Base-by-base conservation (phyloP, 345 rosid genomes). In the Ceriops zippeliana region DNA sequence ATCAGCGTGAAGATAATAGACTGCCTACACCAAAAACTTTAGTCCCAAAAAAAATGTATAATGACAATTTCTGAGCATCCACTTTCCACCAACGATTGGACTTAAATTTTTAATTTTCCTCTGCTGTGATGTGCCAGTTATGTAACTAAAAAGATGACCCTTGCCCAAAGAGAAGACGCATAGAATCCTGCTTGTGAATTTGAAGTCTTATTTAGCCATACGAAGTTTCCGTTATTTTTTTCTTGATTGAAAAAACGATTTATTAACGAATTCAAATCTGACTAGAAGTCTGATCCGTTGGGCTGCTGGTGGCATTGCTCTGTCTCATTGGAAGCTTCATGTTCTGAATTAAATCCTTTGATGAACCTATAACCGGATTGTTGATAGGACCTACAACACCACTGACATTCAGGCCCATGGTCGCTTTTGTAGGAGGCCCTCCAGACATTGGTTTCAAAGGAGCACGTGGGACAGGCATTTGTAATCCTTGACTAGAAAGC, bases 401-500 rank as follows among this genome's bases (percentile, higher is more conserved):
- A 56, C 58, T 26, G 58, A 60, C 66, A 73, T 76, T 66, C 5
- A 35, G 21, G 63, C 80, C 87, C 32, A 38, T 30, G 30, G 70
- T 51, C 62, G 93, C n/a, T 70, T 77, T 83, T 73, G 61, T 61
- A 66, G 78, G 71, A 59, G 80, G 80, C 3, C 78, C 81, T 58
- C 83, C 84, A 0, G 82, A 61, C 60, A 80, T 63, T 61, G 86
- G 76, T 63, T 76, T 31, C 37, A 73, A 58, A 4, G 85, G 78
- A 62, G 79, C 65, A 66, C 62, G 70, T 17, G 78, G 84, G 79
- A 83, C 77, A 35, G 75, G 67, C 73, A 65, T 63, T 57, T 87
- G 90, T 69, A 79, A 60, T 54, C 86, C 87, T 70, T 83, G 89
- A 77, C 76, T 61, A 56, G 73, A 76, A 82, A 72, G 53, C 72